These are phyloP conservation scores for Nannochloropsis gaditana DNA, from an alignment of 108 stramenopile genomes.

Conservation along the genomic window DNA sequence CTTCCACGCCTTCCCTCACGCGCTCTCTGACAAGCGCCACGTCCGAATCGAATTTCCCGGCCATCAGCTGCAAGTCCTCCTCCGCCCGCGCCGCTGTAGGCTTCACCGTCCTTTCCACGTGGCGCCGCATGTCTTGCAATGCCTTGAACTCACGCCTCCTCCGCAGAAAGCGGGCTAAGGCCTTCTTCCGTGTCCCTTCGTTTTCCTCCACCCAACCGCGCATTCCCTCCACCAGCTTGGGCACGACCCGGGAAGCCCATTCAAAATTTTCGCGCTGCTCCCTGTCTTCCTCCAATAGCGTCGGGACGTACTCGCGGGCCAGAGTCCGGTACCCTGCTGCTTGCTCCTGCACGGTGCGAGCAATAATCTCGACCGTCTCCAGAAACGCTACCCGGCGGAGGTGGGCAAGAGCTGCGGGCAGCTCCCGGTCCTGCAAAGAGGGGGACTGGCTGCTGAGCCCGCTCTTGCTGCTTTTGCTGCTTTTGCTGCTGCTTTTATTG, in stretches of 20 bases:
- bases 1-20: not conserved
- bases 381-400: not conserved
- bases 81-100: not conserved
- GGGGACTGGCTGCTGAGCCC: no score
- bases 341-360: not conserved
- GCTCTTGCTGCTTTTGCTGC: not conserved
- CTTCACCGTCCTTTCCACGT: not conserved
- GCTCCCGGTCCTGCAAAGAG: no score
- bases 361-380: not conserved
- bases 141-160: not conserved
- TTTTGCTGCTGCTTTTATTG: not conserved
- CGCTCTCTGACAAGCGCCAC: not conserved
- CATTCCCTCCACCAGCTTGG: not conserved
- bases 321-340: not conserved
- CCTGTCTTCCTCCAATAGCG: not conserved
- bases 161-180: not conserved
- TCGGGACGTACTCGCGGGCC: not conserved
- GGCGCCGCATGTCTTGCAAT: not conserved
- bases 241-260: not conserved
- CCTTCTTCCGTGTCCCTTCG: not conserved
- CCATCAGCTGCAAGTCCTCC: not conserved
- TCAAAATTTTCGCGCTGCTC: not conserved
- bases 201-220: slow-evolving; percentile 10
- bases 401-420: no score
- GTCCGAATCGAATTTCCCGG: not conserved